Evolutionary conservation across 352 stramenopile species (phyloP).

Genomic region (Plasmopara viticola): DNA sequence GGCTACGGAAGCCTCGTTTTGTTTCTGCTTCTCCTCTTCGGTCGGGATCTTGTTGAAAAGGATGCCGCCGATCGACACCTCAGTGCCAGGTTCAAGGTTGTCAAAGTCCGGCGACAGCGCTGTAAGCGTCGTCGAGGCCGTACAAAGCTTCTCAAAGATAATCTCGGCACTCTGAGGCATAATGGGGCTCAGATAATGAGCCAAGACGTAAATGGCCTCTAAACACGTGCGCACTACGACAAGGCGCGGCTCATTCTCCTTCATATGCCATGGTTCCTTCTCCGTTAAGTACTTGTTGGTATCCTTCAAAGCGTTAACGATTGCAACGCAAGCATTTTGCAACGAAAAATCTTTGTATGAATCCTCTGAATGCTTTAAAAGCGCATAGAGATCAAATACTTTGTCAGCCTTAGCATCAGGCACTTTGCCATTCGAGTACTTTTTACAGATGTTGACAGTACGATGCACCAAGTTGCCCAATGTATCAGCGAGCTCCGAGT

Average conservation of each 20-base stretch:
- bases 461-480: conserved; percentile 96
- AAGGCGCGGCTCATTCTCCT: conserved; percentile 82
- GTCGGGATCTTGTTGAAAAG: conserved; percentile 91
- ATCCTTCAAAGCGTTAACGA: conserved; percentile 88
- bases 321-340: conserved; percentile 83
- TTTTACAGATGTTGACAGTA: conserved; percentile 93
- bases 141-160: conserved; percentile 95
- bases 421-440: conserved; percentile 90
- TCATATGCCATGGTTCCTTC: conserved; percentile 96
- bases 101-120: conserved; percentile 79
- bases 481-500: conserved; percentile 91
- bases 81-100: conserved; percentile 89
- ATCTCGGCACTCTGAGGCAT: conserved; percentile 84
- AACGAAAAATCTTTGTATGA: conserved; percentile 93
- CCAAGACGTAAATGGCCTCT: conserved; percentile 96
- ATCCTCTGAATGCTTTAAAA: conserved; percentile 74
- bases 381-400: conserved; percentile 83
- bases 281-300: conserved; percentile 98
- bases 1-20: conserved; percentile 40
- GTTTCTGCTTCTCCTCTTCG: conserved; percentile 69
- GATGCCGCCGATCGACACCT: conserved; percentile 90
- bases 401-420: conserved; percentile 46
- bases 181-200: conserved; percentile 94
- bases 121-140: conserved; percentile 60
- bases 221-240: conserved; percentile 93